Conservation (phyloP, 345 rosid species). For the Sonneratia caseolaris region DNA sequence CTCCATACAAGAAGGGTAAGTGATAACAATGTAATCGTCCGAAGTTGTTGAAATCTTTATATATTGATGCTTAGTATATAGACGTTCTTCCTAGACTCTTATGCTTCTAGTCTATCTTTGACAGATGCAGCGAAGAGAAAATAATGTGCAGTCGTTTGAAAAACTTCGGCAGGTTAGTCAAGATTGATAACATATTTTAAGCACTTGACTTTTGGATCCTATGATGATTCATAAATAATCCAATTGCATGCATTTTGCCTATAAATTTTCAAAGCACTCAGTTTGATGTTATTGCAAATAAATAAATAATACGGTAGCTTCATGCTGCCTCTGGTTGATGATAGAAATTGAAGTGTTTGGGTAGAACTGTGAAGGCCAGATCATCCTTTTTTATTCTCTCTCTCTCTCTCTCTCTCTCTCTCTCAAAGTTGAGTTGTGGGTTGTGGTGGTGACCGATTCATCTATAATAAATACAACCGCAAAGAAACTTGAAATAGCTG, state of each 20-base stretch:
- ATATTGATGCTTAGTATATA: background rate
- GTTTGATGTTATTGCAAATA: background rate
- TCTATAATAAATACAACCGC: no score
- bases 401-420: background rate
- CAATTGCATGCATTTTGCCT: background rate
- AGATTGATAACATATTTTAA: background rate
- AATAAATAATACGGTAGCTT: background rate
- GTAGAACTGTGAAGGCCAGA: background rate
- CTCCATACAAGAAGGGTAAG: constrained; percentile 94
- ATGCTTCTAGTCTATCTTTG: constrained; percentile 1
- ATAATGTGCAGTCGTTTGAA: constrained; percentile 96
- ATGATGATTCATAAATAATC: background rate
- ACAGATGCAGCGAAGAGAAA: constrained; percentile 99
- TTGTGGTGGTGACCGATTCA: no score
- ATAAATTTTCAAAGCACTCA: background rate
- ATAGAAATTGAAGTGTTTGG: background rate
- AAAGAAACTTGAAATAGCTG: no score
- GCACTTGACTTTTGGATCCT: background rate
- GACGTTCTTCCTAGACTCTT: background rate
- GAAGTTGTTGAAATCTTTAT: background rate
- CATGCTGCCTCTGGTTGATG: background rate
- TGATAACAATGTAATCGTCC: background rate
- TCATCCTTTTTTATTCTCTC: background rate
- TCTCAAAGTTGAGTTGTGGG: no score
- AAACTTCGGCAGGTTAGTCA: constrained; percentile 88